phyloP scores from a whole-genome alignment of 1,139 yeast genomes.

The Tardiomyces depauwii region DNA sequence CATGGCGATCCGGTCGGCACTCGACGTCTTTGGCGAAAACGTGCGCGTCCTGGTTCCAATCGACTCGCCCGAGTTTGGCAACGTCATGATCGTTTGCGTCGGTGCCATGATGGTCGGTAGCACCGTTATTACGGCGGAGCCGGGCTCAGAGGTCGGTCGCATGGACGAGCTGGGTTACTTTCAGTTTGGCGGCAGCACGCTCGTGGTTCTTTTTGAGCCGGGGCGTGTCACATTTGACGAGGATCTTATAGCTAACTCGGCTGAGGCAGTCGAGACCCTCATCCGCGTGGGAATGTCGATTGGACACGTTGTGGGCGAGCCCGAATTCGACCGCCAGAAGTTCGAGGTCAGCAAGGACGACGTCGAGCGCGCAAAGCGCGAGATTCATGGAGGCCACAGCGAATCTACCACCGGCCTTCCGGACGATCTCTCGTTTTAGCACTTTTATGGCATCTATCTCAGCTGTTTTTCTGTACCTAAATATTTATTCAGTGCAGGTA shows the following conservation, averaged over 20 bases:
- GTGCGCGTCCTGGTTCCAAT: conserved; percentile 70
- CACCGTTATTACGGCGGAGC: conserved; percentile 57
- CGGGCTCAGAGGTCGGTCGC: conserved; percentile 46
- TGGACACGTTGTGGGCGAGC: conserved; percentile 41
- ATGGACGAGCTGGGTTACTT: conserved; percentile 90
- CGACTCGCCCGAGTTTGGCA: conserved; percentile 62
- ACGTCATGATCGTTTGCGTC: conserved; percentile 66
- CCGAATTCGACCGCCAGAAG: conserved; percentile 13
- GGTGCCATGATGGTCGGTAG: conserved; percentile 99
- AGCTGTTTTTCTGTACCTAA: too few relatives aligned
- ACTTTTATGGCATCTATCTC: too few relatives aligned
- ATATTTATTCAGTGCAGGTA: too few relatives aligned
- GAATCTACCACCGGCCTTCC: neutral
- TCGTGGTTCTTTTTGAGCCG: conserved; percentile 46
- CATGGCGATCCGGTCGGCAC: conserved; percentile 80
- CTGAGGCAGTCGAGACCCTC: conserved; percentile 63
- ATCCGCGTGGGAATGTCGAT: conserved; percentile 86
- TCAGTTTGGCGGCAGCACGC: conserved; percentile 92
- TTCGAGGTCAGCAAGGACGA: conserved; percentile 14
- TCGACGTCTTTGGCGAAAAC: conserved; percentile 92
- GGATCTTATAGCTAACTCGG: conserved; percentile 62
- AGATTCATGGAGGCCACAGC: conserved; percentile 17
- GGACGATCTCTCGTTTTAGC: too few relatives aligned
- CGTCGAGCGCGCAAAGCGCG: conserved; percentile 14
- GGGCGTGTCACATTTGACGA: conserved; percentile 48